A percentile compares a stretch with the other conserved stretches of the same genome.
These are phyloP conservation scores for Biscogniauxia mediterranea DNA, from an alignment of 2,329 filamentous ascomycete species.

Conservation along the genomic window DNA sequence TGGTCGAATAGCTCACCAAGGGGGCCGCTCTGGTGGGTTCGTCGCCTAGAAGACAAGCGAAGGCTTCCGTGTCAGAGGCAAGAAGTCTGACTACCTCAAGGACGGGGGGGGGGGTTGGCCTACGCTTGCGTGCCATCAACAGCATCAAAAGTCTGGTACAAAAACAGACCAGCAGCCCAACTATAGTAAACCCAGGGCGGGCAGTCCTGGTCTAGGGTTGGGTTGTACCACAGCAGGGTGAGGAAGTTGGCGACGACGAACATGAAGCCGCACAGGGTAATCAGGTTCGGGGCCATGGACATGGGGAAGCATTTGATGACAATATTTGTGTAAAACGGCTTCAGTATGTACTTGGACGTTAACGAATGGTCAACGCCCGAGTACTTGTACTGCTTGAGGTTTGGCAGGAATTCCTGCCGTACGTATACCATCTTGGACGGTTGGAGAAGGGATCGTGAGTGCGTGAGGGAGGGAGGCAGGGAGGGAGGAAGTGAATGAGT, in stretches of 20 bases:
- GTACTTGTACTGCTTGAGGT: conserved; percentile 95
- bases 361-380: conserved; percentile 86
- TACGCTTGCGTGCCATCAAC: conserved; percentile 93
- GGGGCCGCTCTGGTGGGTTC: conserved; percentile 89
- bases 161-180: conserved; percentile 85
- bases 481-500: no score
- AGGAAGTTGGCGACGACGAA: conserved; percentile 89
- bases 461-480: no score
- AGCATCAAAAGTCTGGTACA: conserved; percentile 98
- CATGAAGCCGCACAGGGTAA: conserved; percentile 85
- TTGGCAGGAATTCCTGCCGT: conserved; percentile 82
- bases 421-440: conserved; percentile 79
- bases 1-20: conserved; percentile 97
- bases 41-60: conserved; percentile 52
- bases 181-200: conserved; percentile 92
- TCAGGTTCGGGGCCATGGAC: conserved; percentile 87
- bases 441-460: not conserved
- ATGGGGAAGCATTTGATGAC: conserved; percentile 95
- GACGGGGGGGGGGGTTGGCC: conserved; percentile 31
- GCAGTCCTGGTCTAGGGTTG: conserved; percentile 89
- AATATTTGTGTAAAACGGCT: conserved; percentile 94
- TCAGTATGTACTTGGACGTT: conserved; percentile 87
- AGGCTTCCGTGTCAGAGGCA: conserved; percentile 13
- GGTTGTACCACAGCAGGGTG: conserved; percentile 93
- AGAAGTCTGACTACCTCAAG: not conserved